Evolutionary conservation across 768 basidiomycete genomes (phyloP).

Genomic region (Termitomyces sp.): DNA sequence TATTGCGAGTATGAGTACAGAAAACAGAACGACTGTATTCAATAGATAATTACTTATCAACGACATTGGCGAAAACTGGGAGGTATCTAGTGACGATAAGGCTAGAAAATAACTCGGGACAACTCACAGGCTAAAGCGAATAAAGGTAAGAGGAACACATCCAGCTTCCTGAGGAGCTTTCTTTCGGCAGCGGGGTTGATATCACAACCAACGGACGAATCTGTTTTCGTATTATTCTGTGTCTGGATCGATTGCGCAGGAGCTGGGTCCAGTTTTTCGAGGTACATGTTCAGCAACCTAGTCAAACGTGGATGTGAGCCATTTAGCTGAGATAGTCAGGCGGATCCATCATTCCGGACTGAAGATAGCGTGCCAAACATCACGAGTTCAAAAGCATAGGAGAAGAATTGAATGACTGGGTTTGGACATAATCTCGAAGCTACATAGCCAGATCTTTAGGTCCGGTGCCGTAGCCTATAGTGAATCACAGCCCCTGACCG

Average conservation of each 20-base stretch:
- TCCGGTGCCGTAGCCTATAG: no score
- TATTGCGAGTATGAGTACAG: not conserved
- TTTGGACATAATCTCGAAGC: not conserved
- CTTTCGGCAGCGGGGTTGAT: conserved; percentile 30
- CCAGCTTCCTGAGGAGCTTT: conserved; percentile 35
- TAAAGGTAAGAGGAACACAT: conserved; percentile 32
- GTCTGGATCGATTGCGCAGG: not conserved
- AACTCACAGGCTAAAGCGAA: conserved; percentile 25
- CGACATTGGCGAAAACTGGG: conserved; percentile 23
- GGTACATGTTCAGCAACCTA: not conserved
- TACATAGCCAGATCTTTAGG: no score
- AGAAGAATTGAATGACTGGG: no score
- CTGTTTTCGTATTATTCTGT: not conserved
- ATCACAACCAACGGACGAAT: not conserved
- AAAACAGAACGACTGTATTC: not conserved
- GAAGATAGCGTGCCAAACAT: not conserved
- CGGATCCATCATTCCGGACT: not conserved
- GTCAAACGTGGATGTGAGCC: not conserved
- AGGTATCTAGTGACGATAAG: not conserved
- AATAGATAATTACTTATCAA: conserved; percentile 16
- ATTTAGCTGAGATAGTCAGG: not conserved
- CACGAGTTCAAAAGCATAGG: not conserved
- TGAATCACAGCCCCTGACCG: no score
- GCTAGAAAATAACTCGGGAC: not conserved
- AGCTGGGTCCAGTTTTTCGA: conserved; percentile 2